phyloP scores from a whole-genome alignment of 1,284 basidiomycete genomes.

The Marasmius tenuissimus region DNA sequence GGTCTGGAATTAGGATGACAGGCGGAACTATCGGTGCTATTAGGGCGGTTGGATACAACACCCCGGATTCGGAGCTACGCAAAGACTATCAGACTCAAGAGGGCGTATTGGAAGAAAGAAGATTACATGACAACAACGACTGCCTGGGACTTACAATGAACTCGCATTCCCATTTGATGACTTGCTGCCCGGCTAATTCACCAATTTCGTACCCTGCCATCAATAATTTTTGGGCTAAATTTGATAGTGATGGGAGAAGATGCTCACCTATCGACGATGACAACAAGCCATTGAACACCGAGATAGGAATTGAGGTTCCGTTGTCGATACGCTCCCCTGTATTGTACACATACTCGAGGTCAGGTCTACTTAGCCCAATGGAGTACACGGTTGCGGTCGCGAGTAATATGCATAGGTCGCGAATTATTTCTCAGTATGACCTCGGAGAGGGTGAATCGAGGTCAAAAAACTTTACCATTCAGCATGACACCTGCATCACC shows the following conservation, averaged over 20 bases:
- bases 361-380: background rate
- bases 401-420: too few relatives aligned
- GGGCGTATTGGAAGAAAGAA: too few relatives aligned
- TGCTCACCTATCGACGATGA: background rate
- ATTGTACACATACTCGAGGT: background rate
- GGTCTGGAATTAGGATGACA: background rate
- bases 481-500: background rate
- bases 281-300: background rate
- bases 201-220: background rate
- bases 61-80: background rate
- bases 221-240: too few relatives aligned
- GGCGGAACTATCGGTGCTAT: background rate
- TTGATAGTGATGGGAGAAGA: background rate
- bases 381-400: too few relatives aligned
- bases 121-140: background rate
- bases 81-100: background rate
- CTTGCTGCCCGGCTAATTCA: background rate
- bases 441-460: background rate
- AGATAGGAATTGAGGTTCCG: background rate
- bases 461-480: background rate
- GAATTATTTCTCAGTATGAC: background rate
- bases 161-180: background rate
- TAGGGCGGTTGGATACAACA: background rate
- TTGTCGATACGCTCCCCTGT: background rate
- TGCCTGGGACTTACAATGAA: background rate